Conservation (phyloP, 768 basidiomycete genomes). For the Holtermannia corniformis region DNA sequence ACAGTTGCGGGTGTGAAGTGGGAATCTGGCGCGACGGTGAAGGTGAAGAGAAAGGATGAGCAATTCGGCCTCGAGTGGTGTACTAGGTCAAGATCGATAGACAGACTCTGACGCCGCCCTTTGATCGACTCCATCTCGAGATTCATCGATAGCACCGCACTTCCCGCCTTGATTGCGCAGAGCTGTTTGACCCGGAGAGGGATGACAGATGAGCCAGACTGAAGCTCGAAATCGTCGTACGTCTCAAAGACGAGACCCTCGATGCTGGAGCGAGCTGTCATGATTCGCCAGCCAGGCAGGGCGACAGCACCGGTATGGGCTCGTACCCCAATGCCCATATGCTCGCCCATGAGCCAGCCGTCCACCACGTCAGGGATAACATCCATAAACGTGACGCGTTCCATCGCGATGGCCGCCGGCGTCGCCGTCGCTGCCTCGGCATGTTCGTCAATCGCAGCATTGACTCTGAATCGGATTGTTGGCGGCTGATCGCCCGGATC, state of each 20-base stretch:
- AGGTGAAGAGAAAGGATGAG: neutral
- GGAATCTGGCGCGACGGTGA: neutral
- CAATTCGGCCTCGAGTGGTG: neutral
- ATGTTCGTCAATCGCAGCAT: slow-evolving; percentile 45
- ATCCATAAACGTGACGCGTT: slow-evolving; percentile 50
- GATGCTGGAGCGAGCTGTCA: neutral
- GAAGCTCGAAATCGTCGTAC: neutral
- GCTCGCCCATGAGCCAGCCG: slow-evolving; percentile 61
- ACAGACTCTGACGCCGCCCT: neutral
- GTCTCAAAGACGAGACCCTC: neutral
- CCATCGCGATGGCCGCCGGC: slow-evolving; percentile 25
- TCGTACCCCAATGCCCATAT: slow-evolving; percentile 51
- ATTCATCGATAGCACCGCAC: neutral
- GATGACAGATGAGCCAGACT: neutral
- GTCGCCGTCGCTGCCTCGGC: neutral
- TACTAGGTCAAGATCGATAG: neutral
- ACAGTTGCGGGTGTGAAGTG: slow-evolving; percentile 11
- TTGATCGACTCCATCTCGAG: neutral
- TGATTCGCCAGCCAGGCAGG: neutral
- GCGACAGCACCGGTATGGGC: no score
- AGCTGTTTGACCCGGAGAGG: neutral
- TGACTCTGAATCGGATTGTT: slow-evolving; percentile 51
- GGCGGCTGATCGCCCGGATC: slow-evolving; percentile 54
- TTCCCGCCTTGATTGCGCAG: neutral
- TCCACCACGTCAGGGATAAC: slow-evolving; percentile 61